Conservation (phyloP, 1,284 basidiomycete genomes). For the Neotropicomus parvogracilis region DNA sequence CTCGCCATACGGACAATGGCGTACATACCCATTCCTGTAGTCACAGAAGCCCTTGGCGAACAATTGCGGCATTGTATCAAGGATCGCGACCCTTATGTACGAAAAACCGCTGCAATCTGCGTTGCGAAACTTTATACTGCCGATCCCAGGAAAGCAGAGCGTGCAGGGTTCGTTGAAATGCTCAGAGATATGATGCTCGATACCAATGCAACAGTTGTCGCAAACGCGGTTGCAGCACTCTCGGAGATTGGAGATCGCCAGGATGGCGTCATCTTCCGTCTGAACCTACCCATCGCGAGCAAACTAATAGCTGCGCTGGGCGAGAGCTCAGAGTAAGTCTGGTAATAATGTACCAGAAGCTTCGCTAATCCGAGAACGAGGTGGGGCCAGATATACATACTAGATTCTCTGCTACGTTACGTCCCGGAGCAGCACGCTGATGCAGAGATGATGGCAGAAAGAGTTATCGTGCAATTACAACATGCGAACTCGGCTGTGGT, state of each 20-base stretch:
- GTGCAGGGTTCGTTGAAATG: conserved; percentile 80
- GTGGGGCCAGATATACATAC: conserved; percentile 99
- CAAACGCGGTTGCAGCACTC: conserved; percentile 92
- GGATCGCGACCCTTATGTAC: conserved; percentile 92
- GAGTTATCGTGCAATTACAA: conserved; percentile 87
- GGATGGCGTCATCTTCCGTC: conserved; percentile 84
- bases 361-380: conserved; percentile 40
- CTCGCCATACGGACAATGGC: conserved; percentile 95
- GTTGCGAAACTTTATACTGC: conserved; percentile 89
- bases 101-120: conserved; percentile 92
- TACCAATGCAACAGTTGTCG: conserved; percentile 89
- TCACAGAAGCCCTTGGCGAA: conserved; percentile 77
- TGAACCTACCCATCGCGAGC: conserved; percentile 80
- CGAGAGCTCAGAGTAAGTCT: conserved; percentile 86
- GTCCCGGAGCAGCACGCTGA: conserved; percentile 86
- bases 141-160: conserved; percentile 82
- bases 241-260: conserved; percentile 88
- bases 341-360: neutral
- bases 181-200: conserved; percentile 89
- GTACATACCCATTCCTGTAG: conserved; percentile 83
- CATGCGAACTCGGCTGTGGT: conserved; percentile 96
- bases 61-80: conserved; percentile 85
- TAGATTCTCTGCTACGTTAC: conserved; percentile 91
- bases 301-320: conserved; percentile 81
- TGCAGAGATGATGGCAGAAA: conserved; percentile 91